Percentiles rank a stretch among this genome's conserved stretches.
These are phyloP conservation scores for Apiospora rasikravindrae DNA, from an alignment of 2,329 filamentous ascomycete species.

Conservation along the genomic window DNA sequence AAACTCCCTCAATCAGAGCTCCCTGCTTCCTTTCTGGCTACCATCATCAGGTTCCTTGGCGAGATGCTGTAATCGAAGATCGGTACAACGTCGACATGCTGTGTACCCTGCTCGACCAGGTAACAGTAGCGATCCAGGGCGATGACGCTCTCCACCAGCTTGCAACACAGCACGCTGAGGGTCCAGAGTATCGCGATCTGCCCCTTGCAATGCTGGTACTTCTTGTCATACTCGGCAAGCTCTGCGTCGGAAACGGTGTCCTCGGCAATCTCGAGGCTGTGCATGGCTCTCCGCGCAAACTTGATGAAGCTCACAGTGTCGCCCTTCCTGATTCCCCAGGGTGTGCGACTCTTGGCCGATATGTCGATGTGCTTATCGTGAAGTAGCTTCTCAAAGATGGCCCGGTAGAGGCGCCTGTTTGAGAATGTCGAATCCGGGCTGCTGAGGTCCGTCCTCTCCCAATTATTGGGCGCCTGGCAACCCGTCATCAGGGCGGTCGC, in stretches of 20 bases:
- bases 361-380: constrained; percentile 33
- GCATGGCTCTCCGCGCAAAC: constrained; percentile 36
- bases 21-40: constrained; percentile 29
- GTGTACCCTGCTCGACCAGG: constrained; percentile 32
- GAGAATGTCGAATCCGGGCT: constrained; percentile 30
- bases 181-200: constrained; percentile 41
- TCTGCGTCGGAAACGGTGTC: constrained; percentile 28
- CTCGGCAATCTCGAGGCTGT: constrained; percentile 29
- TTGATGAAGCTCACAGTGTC: constrained; percentile 33
- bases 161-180: constrained; percentile 39
- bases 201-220: constrained; percentile 31
- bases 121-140: constrained; percentile 40
- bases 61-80: constrained; percentile 36
- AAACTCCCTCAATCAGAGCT: neutral
- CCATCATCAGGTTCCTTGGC: constrained; percentile 35
- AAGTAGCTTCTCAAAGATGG: constrained; percentile 35
- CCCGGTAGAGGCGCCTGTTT: constrained; percentile 35
- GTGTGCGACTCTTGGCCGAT: constrained; percentile 24
- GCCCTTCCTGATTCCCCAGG: constrained; percentile 40
- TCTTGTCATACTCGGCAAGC: constrained; percentile 32
- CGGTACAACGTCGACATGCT: constrained; percentile 32
- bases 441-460: constrained; percentile 31
- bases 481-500: constrained; percentile 41
- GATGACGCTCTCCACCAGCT: constrained; percentile 39
- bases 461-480: constrained; percentile 42